Evolutionary conservation across 2,329 filamentous ascomycete genomes (phyloP), one percentile per base, ranked within the genome.

Genomic region (Aspergillus clavatus): DNA sequence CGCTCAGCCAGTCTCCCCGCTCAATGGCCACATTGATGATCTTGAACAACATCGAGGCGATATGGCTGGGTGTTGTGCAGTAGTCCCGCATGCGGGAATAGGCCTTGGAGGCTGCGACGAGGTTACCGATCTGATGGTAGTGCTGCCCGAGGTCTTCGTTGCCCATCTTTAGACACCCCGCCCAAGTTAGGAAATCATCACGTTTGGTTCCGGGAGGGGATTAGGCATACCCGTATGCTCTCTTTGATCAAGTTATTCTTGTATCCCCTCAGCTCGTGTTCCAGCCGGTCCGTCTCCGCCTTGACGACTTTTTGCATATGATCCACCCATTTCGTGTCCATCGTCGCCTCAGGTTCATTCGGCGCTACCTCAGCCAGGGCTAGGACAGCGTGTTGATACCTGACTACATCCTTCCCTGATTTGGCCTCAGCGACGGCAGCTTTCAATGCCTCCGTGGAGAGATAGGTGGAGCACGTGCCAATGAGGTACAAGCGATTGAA

Each of bases 221-320:
- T 24, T 24, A 43, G 31, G 61, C 78, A 45, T 75, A 94, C 89
- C 56, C 90, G 73, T 59, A 97, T 95, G 71, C 89, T 96, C 71
- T 98, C 93, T 65, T 96, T 95, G 58, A 98, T 89, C 35, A 97
- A 72, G 59, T 97, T 98, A 63, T 96, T 95, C 70, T 93, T 95
- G 69, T 97, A 97, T 1, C 84, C 85, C 66, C 89, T 90, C 16
- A 98, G 75, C 67, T 97, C 89, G 12, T 79, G 73, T 62, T 96
- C 89, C 44, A 97, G 74, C n/a, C 86, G 80, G 44, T 81, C 75
- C 1, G 84, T 84, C 66, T 95, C 86, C 1, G 73, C 70, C 55
- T 80, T 80, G 57, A 90, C 87, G 41, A 78, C 72, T 51, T 80
- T 80, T 18, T 83, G 80, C 28, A 79, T 84, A 46, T 72, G 74